Conservation (phyloP, 495 filamentous ascomycete species). For the Beverwykella pulmonaria region DNA sequence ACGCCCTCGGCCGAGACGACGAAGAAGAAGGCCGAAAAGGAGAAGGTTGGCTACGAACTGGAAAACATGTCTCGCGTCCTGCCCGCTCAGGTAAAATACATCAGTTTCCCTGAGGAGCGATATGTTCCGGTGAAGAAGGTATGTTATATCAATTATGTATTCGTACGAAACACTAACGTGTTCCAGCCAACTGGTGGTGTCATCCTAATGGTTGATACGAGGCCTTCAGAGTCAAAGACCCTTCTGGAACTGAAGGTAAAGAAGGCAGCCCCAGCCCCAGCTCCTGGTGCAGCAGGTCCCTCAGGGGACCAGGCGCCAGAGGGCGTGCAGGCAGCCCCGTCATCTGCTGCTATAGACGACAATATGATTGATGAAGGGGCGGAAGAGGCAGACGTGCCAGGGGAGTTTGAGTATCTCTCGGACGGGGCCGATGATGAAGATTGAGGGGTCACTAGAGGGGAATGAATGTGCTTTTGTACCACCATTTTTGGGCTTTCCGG, state of each 20-base stretch:
- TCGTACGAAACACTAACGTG: conserved; percentile 49
- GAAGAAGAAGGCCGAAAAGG: conserved; percentile 90
- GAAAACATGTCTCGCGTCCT: conserved; percentile 97
- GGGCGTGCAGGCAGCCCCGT: conserved; percentile 22
- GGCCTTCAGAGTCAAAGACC: conserved; percentile 73
- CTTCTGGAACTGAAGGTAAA: conserved; percentile 85
- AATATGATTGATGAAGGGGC: conserved; percentile 82
- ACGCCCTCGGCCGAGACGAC: conserved; percentile 49
- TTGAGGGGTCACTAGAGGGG: conserved; percentile 3
- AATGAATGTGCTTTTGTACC: conserved; percentile 30
- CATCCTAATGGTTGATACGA: conserved; percentile 83
- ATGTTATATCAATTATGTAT: conserved; percentile 39
- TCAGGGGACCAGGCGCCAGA: conserved; percentile 48
- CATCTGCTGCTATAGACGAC: conserved; percentile 62
- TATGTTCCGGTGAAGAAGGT: conserved; percentile 97
- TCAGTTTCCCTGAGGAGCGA: conserved; percentile 80
- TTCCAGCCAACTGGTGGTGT: conserved; percentile 88
- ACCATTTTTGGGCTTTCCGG: conserved; percentile 25
- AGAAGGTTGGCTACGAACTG: conserved; percentile 93
- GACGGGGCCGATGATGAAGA: conserved; percentile 35
- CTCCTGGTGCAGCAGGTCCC: conserved; percentile 47
- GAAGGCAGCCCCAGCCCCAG: conserved; percentile 61
- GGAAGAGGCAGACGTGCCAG: conserved; percentile 77
- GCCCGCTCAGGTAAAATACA: conserved; percentile 90
- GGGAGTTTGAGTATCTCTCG: conserved; percentile 81